These are phyloP conservation scores for Raffaelea ambrosiae DNA, from an alignment of 2,329 filamentous ascomycete genomes.

Conservation along the genomic window DNA sequence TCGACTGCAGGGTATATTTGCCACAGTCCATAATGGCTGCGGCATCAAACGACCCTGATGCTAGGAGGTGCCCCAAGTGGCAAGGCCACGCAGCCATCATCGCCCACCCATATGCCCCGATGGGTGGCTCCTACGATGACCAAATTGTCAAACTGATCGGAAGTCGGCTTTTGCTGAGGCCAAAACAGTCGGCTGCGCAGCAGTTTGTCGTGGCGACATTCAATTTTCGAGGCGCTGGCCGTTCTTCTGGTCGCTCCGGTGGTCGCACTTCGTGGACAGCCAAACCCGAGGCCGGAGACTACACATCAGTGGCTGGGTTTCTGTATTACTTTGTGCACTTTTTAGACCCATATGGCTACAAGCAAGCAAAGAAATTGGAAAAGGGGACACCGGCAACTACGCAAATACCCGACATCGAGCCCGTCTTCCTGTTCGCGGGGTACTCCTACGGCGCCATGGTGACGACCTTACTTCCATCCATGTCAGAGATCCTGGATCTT, in stretches of 20 bases:
- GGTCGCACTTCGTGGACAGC: conserved; percentile 84
- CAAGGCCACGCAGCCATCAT: conserved; percentile 51
- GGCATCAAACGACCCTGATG: conserved; percentile 10
- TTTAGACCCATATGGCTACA: conserved; percentile 33
- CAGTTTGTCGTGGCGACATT: conserved; percentile 80
- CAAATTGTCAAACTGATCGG: conserved; percentile 62
- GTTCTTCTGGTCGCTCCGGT: background rate
- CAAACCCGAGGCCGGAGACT: conserved; percentile 73
- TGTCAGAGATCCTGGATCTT: conserved; percentile 47
- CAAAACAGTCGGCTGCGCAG: conserved; percentile 15
- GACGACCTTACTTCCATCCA: conserved; percentile 60
- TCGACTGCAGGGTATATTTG: conserved; percentile 81
- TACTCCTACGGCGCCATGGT: conserved; percentile 91
- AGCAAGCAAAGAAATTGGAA: background rate
- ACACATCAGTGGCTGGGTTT: conserved; percentile 74
- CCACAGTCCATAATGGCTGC: conserved; percentile 36
- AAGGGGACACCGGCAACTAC: background rate
- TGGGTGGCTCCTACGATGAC: conserved; percentile 83
- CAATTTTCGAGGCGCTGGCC: conserved; percentile 66
- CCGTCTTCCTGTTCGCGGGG: conserved; percentile 52
- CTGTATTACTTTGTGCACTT: conserved; percentile 63
- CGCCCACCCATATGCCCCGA: conserved; percentile 82
- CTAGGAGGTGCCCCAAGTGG: conserved; percentile 28
- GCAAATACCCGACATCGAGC: conserved; percentile 11
- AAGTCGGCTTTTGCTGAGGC: conserved; percentile 48